Conservation (phyloP, 768 basidiomycete species). For the Phlebiopsis flavidoalba region DNA sequence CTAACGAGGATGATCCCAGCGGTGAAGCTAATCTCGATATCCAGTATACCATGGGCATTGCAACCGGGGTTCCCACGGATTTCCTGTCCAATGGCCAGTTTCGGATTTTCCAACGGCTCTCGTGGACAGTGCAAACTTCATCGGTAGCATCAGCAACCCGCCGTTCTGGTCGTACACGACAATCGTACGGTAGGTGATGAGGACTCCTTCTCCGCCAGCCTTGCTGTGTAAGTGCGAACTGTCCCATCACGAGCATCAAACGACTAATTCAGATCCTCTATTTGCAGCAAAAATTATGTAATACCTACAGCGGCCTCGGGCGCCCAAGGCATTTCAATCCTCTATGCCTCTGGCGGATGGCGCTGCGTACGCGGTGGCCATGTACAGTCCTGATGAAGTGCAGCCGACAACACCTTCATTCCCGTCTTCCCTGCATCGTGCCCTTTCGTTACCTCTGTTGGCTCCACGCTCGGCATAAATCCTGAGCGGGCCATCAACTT, state of each 20-base stretch:
- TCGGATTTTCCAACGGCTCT: slow-evolving; percentile 12
- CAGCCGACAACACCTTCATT: slow-evolving; percentile 18
- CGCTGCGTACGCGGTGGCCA: slow-evolving; percentile 24
- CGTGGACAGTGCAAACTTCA: slow-evolving; percentile 12
- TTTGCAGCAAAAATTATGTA: slow-evolving; percentile 19
- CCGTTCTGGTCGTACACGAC: neutral
- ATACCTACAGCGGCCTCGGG: slow-evolving; percentile 22
- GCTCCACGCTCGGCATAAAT: slow-evolving; percentile 28
- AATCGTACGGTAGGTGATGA: slow-evolving; percentile 9
- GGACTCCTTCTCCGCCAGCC: slow-evolving; percentile 11
- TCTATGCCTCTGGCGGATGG: slow-evolving; percentile 28
- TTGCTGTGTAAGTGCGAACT: slow-evolving; percentile 17
- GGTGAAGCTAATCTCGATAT: neutral
- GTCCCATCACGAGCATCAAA: neutral
- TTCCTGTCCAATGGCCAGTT: slow-evolving; percentile 18
- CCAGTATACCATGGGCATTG: slow-evolving; percentile 22
- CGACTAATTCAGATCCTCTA: neutral
- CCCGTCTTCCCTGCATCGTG: slow-evolving; percentile 27
- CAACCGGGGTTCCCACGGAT: slow-evolving; percentile 21
- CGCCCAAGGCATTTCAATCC: slow-evolving; percentile 26
- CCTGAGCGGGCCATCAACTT: slow-evolving; percentile 32
- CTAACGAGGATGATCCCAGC: neutral
- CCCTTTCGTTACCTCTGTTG: slow-evolving; percentile 22
- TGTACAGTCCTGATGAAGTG: slow-evolving; percentile 19
- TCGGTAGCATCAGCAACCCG: neutral